These are phyloP conservation scores for Candida coquimbonensis DNA, from an alignment of 805 yeast species.

Conservation along the genomic window DNA sequence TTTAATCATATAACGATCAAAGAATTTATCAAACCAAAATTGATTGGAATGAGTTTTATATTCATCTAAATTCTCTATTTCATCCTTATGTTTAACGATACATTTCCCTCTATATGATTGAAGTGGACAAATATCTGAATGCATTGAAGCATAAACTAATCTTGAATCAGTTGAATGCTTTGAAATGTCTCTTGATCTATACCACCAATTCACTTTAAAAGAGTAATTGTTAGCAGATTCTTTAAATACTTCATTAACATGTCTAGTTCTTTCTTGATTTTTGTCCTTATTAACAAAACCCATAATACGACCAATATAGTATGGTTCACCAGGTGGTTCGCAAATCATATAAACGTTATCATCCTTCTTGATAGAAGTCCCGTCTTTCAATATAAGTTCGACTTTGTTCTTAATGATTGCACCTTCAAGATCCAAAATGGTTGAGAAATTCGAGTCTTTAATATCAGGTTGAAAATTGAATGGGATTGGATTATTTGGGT, in stretches of 20 bases:
- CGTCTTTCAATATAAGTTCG: constrained; percentile 15
- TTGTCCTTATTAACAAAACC: constrained; percentile 50
- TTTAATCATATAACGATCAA: constrained; percentile 77
- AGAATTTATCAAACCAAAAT: constrained; percentile 81
- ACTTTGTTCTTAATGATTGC: constrained; percentile 27
- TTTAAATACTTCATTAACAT: constrained; percentile 5
- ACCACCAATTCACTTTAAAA: constrained; percentile 84
- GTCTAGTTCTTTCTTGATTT: constrained; percentile 2
- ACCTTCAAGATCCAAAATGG: constrained; percentile 30
- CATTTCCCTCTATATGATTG: constrained; percentile 70
- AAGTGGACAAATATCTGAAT: constrained; percentile 76
- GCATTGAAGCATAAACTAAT: constrained; percentile 75
- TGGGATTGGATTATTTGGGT: constrained; percentile 8
- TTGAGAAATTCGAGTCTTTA: constrained; percentile 23
- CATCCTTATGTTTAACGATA: constrained; percentile 59
- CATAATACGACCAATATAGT: constrained; percentile 77
- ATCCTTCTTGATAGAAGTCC: constrained; percentile 20
- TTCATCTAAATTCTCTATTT: constrained; percentile 43
- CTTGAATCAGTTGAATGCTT: constrained; percentile 65
- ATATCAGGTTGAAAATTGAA: constrained; percentile 20
- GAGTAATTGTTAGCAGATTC: constrained; percentile 46
- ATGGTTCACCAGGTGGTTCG: constrained; percentile 94
- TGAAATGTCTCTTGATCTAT: constrained; percentile 80
- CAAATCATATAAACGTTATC: constrained; percentile 79
- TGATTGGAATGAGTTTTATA: constrained; percentile 55